Evolutionary conservation across 257 asterid genomes (phyloP).

Genomic region (Haberlea rhodopensis): DNA sequence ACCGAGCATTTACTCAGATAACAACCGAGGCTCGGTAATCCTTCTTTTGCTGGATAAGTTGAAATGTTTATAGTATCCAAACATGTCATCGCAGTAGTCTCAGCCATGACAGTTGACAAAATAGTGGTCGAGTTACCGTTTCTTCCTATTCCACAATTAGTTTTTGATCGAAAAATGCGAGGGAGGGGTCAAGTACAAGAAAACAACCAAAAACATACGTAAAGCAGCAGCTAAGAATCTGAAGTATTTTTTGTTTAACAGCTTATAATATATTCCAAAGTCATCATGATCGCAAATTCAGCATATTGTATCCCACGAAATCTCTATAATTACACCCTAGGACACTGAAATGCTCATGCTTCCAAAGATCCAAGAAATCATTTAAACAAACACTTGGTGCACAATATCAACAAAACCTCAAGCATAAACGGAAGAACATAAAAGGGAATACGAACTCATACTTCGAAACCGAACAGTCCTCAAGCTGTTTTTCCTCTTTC

Average conservation of each 20-base stretch:
- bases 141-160: too few species aligned
- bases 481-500: slow-evolving; percentile 52
- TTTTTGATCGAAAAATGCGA: too few species aligned
- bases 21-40: not conserved
- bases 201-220: not conserved
- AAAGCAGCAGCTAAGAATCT: too few species aligned
- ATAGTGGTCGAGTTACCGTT: too few species aligned
- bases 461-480: slow-evolving; percentile 68
- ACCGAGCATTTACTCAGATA: too few species aligned
- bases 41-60: not conserved
- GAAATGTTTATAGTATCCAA: not conserved
- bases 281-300: too few species aligned
- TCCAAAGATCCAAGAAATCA: not conserved
- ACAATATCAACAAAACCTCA: not conserved
- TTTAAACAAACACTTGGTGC: not conserved
- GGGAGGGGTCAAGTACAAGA: not conserved
- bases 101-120: not conserved
- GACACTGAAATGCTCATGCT: too few species aligned
- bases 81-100: not conserved
- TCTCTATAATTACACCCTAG: too few species aligned
- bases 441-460: slow-evolving; percentile 14
- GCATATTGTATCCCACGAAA: too few species aligned
- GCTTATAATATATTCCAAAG: too few species aligned
- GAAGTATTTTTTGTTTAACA: too few species aligned
- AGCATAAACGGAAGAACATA: not conserved